These are phyloP conservation scores for Linum trigynum DNA, from an alignment of 345 rosid genomes.

Conservation along the genomic window DNA sequence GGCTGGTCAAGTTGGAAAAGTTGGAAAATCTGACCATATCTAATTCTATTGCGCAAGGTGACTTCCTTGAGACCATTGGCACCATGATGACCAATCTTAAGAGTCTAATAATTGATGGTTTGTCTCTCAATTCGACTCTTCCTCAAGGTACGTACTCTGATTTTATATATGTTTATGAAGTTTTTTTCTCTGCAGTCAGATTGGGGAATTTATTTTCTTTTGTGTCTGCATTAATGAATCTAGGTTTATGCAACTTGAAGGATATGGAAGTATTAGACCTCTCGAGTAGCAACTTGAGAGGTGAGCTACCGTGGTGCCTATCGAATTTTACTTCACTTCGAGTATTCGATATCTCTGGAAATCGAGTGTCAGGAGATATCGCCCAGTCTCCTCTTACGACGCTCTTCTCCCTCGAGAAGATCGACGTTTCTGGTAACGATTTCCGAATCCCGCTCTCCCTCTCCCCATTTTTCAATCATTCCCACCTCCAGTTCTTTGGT, in stretches of 20 bases:
- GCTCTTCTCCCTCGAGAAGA: neutral
- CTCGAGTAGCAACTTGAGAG: neutral
- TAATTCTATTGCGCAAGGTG: neutral
- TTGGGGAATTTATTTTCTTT: neutral
- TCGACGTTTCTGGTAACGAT: neutral
- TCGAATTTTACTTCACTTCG: neutral
- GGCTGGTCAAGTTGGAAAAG: neutral
- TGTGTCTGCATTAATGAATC: neutral
- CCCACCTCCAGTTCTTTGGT: neutral
- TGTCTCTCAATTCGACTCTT: neutral
- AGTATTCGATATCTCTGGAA: neutral
- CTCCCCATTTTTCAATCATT: neutral
- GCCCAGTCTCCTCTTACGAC: neutral
- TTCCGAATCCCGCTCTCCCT: neutral
- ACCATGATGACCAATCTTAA: neutral
- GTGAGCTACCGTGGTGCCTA: neutral
- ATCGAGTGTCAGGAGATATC: neutral
- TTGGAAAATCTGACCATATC: neutral
- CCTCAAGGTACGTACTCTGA: neutral
- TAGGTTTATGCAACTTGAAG: neutral
- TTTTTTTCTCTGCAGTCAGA: too few species aligned
- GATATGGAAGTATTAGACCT: neutral
- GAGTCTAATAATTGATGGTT: neutral
- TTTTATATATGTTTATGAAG: neutral
- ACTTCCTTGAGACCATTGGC: neutral